Conservation (phyloP, 352 stramenopile species). For the Phytophthora cactorum region DNA sequence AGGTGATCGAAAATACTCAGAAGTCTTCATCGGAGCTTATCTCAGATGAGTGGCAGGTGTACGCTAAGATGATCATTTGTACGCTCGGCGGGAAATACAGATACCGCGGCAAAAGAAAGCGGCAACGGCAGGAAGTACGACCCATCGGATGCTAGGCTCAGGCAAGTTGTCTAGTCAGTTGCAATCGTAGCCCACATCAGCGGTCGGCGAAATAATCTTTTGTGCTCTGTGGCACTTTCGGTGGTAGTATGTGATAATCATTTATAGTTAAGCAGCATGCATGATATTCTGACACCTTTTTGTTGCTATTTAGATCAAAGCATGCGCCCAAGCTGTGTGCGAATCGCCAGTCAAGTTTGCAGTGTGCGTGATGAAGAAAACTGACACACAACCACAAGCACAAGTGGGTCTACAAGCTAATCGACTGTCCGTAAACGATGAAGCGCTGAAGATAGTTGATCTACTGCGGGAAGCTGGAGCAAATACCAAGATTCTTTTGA, state of each 20-base stretch:
- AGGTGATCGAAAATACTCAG: not conserved
- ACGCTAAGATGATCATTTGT: not conserved
- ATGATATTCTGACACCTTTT: not conserved
- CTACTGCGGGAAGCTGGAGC: too few species aligned
- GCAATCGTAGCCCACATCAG: too few species aligned
- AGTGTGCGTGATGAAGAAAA: not conserved
- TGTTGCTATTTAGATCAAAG: not conserved
- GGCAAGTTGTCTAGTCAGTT: too few species aligned
- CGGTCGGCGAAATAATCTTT: too few species aligned
- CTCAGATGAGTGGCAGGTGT: not conserved
- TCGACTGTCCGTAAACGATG: not conserved
- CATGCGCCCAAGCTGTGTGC: not conserved
- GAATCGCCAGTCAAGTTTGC: not conserved
- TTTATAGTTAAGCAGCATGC: not conserved
- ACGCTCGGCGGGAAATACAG: not conserved
- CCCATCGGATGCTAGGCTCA: too few species aligned
- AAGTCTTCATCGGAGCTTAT: not conserved
- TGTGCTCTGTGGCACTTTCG: too few species aligned
- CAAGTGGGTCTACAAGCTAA: not conserved
- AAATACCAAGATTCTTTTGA: too few species aligned
- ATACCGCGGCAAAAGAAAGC: not conserved
- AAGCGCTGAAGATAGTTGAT: too few species aligned
- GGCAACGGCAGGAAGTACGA: too few species aligned
- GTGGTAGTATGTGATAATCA: too few species aligned
- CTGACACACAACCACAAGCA: not conserved